phyloP scores from a whole-genome alignment of 306 rosid species.

The Ormosia semicastrata region DNA sequence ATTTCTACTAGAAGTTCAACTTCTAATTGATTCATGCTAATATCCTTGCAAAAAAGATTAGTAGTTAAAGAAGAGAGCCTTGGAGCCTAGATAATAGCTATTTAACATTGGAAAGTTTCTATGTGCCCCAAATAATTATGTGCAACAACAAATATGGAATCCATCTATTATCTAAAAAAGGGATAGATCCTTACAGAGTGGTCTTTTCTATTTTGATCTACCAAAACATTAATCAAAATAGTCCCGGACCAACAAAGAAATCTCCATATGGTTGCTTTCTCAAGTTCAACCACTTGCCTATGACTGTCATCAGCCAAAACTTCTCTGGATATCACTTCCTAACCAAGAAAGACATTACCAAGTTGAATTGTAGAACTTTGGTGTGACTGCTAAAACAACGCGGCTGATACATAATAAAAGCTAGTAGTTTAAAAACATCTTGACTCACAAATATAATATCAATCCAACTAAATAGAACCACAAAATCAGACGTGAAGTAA shows the following conservation, averaged over 20 bases:
- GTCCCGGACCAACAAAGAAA: conserved; percentile 99
- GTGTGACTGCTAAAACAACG: conserved; percentile 5
- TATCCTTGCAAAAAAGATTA: not conserved
- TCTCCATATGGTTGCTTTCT: conserved; percentile 94
- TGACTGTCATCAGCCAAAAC: conserved; percentile 86
- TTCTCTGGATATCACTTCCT: conserved; percentile 87
- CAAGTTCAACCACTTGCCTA: conserved; percentile 88
- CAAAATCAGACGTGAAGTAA: conserved; percentile 21
- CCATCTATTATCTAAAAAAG: conserved; percentile 14
- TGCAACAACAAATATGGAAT: conserved; percentile 15
- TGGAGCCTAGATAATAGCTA: not conserved
- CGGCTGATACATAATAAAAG: not conserved
- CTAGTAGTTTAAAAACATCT: not conserved
- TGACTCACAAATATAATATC: not conserved
- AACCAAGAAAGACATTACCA: conserved; percentile 37
- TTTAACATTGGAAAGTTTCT: not conserved
- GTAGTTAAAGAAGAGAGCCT: not conserved
- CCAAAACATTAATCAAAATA: conserved; percentile 79
- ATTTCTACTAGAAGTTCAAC: not conserved
- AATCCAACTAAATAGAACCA: conserved; percentile 35
- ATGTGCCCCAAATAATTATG: not conserved
- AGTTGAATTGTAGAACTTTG: conserved; percentile 9
- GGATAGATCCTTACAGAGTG: conserved; percentile 61
- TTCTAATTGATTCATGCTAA: not conserved
- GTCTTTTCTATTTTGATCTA: conserved; percentile 90